phyloP scores from a whole-genome alignment of 345 rosid species.

The Citrus mangshanensis region DNA sequence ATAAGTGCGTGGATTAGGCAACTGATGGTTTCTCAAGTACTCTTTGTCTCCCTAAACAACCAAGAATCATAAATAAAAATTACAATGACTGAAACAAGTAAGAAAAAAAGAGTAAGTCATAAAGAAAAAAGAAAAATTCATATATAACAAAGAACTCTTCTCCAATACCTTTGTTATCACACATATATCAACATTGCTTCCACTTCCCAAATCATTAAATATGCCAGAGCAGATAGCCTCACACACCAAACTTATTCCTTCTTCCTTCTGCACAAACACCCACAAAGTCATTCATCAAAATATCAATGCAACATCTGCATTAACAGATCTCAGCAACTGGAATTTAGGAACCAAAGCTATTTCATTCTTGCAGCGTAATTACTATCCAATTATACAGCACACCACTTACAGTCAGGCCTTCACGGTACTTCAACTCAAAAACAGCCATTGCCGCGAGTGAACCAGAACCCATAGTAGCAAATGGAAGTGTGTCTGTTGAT shows the following conservation, averaged over 20 bases:
- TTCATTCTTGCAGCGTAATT: neutral
- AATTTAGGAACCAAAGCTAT: neutral
- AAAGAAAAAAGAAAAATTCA: neutral
- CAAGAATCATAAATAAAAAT: constrained; percentile 1
- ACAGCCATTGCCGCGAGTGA: constrained; percentile 82
- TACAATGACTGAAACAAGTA: neutral
- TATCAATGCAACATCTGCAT: neutral
- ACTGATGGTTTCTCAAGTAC: constrained; percentile 65
- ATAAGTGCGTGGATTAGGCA: constrained; percentile 69
- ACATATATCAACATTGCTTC: constrained; percentile 85
- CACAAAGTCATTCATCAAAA: neutral
- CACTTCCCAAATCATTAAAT: constrained; percentile 79
- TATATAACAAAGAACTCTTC: neutral
- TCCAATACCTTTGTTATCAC: constrained; percentile 66
- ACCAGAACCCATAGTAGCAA: constrained; percentile 88
- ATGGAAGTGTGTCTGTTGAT: constrained; percentile 73
- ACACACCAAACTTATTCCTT: constrained; percentile 58
- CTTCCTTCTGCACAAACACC: constrained; percentile 46
- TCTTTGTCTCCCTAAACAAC: constrained; percentile 55
- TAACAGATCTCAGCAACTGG: neutral
- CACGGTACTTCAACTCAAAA: constrained; percentile 69
- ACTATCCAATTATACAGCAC: neutral
- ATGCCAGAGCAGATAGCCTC: constrained; percentile 78
- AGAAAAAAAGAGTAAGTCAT: neutral
- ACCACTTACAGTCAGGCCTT: constrained; percentile 68